Evolutionary conservation across 2,329 filamentous ascomycete species (phyloP).

Genomic region (Fusarium xyrophilum): DNA sequence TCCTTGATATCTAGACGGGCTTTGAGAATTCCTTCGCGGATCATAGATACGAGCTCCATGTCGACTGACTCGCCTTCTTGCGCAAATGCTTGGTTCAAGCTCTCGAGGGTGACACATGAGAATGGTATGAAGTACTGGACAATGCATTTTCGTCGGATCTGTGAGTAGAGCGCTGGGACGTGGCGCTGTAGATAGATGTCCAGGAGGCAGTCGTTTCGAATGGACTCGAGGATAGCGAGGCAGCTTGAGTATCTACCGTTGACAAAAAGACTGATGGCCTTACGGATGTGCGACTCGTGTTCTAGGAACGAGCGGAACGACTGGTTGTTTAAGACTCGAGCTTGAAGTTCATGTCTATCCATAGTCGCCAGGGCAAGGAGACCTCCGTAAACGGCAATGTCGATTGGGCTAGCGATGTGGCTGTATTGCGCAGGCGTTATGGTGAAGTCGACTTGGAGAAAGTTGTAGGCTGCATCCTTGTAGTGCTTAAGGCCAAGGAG

Average conservation of each 20-base stretch:
- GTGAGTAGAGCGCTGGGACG: constrained; percentile 71
- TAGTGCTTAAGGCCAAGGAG: constrained; percentile 56
- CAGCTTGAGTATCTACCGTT: constrained; percentile 89
- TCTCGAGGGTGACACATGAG: constrained; percentile 81
- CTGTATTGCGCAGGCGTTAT: constrained; percentile 63
- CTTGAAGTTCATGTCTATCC: constrained; percentile 77
- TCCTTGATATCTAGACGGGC: constrained; percentile 87
- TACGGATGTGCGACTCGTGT: constrained; percentile 90
- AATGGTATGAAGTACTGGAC: constrained; percentile 92
- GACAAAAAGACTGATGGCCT: constrained; percentile 87
- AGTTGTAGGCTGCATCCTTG: constrained; percentile 71
- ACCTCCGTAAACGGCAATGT: constrained; percentile 90
- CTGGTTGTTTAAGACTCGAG: constrained; percentile 77
- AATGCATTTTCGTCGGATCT: constrained; percentile 89
- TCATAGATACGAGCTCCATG: constrained; percentile 79
- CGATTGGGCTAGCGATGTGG: constrained; percentile 80
- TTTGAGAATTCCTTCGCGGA: constrained; percentile 72
- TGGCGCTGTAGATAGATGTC: constrained; percentile 85
- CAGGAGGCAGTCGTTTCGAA: constrained; percentile 85
- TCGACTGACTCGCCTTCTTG: constrained; percentile 68
- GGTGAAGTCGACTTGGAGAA: constrained; percentile 69
- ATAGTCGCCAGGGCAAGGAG: constrained; percentile 90
- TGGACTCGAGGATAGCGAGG: constrained; percentile 80
- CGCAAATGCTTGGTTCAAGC: constrained; percentile 79
- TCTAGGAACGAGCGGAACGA: constrained; percentile 88